Percentiles rank a stretch among this genome's conserved stretches.
phyloP scores from a whole-genome alignment of 169 alveolate genomes.

The Fabrea salina region DNA sequence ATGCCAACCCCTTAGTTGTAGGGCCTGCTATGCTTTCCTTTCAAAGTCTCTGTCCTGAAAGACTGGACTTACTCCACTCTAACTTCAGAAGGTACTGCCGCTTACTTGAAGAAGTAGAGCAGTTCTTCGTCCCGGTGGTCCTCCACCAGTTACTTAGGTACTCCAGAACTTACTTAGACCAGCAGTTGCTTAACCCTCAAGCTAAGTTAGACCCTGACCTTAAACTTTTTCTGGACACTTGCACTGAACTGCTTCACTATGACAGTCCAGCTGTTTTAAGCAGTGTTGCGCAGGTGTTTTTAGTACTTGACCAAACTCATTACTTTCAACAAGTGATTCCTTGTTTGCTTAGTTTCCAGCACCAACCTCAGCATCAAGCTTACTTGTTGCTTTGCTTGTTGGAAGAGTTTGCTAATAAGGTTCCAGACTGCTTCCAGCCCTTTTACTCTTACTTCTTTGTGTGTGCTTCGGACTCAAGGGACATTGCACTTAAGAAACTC shows the following conservation, averaged over 20 bases:
- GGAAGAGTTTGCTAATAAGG: not conserved
- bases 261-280: not conserved
- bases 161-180: slow-evolving; percentile 1
- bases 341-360: not conserved
- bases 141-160: not conserved
- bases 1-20: slow-evolving; percentile 51
- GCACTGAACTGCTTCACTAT: not conserved
- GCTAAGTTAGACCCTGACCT: not conserved
- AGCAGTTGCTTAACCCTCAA: not conserved
- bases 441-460: not conserved
- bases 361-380: not conserved
- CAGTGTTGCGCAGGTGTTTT: not conserved
- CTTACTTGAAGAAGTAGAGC: not conserved
- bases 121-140: not conserved
- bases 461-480: not conserved
- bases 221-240: not conserved
- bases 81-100: slow-evolving; percentile 43
- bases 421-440: not conserved
- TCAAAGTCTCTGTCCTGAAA: slow-evolving; percentile 34
- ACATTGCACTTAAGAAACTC: not conserved
- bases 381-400: not conserved
- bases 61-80: slow-evolving; percentile 56
- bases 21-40: slow-evolving; percentile 65
- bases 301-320: not conserved
- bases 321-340: not conserved